Percentiles rank a stretch among this genome's conserved stretches.
Conservation (phyloP, 192 early-diverging fungal species). For the Pilobolus umbonatus region DNA sequence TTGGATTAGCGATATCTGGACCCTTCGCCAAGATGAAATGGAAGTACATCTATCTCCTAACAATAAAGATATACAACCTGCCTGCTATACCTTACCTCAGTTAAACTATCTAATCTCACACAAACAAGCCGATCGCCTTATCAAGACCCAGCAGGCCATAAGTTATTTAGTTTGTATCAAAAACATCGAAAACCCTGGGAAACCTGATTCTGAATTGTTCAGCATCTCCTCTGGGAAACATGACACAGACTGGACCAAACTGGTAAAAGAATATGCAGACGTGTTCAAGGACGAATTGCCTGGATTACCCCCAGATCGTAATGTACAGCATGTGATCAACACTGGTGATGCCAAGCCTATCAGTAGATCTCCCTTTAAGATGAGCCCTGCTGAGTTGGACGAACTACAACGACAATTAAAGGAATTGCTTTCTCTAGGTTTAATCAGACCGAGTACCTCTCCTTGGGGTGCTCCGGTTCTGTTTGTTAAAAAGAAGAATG, state of each 20-base stretch:
- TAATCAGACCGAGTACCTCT: conserved; percentile 9
- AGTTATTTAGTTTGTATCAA: background rate
- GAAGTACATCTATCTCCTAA: too few relatives aligned
- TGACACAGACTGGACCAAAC: background rate
- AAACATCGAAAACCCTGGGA: background rate
- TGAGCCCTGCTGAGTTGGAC: conserved; percentile 15
- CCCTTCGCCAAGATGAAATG: background rate
- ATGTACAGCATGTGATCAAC: conserved; percentile 15
- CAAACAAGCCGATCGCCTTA: background rate
- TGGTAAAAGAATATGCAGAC: conserved; percentile 17
- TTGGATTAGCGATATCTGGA: background rate
- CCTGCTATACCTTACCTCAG: too few relatives aligned
- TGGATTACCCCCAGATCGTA: conserved; percentile 22
- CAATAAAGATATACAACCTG: too few relatives aligned
- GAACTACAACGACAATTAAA: conserved; percentile 9
- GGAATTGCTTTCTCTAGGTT: conserved; percentile 4
- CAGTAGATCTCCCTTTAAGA: conserved; percentile 17
- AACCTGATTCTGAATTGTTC: background rate
- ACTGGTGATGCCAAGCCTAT: conserved; percentile 21
- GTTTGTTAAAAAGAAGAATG: conserved; percentile 42
- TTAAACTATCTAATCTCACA: background rate
- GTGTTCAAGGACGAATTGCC: conserved; percentile 21
- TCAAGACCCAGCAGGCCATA: background rate
- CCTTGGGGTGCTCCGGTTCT: conserved; percentile 16
- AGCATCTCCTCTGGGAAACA: too few relatives aligned